phyloP scores from a whole-genome alignment of 768 basidiomycete species.

The Melanogaster broomeanus region DNA sequence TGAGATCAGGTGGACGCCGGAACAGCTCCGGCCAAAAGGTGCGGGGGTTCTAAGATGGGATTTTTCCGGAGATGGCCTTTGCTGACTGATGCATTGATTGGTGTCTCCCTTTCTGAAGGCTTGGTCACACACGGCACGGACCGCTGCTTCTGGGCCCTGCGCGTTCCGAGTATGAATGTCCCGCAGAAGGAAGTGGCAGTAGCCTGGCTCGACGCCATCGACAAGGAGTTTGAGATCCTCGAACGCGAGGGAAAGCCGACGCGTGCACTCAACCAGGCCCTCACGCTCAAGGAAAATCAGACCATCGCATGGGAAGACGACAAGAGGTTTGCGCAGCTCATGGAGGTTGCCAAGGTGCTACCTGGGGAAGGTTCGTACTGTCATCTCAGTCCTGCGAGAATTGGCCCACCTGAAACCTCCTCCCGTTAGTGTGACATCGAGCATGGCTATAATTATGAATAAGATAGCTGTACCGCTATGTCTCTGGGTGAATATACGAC shows the following conservation, averaged over 20 bases:
- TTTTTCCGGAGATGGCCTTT: background rate
- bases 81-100: background rate
- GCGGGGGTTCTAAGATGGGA: constrained; percentile 17
- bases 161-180: constrained; percentile 46
- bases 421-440: background rate
- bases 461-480: constrained; percentile 9
- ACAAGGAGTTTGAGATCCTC: constrained; percentile 42
- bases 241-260: constrained; percentile 35
- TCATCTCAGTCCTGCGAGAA: background rate
- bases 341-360: constrained; percentile 38
- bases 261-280: constrained; percentile 39
- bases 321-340: constrained; percentile 51
- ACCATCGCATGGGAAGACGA: constrained; percentile 59
- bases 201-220: constrained; percentile 56
- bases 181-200: constrained; percentile 51
- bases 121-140: constrained; percentile 75
- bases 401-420: too few relatives aligned
- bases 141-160: constrained; percentile 60
- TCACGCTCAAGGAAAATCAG: constrained; percentile 54
- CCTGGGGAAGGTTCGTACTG: constrained; percentile 18
- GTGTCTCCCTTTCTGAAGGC: constrained; percentile 37
- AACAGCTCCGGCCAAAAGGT: constrained; percentile 58
- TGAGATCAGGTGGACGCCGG: constrained; percentile 68
- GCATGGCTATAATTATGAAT: constrained; percentile 4
- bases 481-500: background rate